Evolutionary conservation across 2,329 filamentous ascomycete genomes (phyloP), one percentile per base, ranked within the genome.

Genomic region (Hypoxylon sp.): DNA sequence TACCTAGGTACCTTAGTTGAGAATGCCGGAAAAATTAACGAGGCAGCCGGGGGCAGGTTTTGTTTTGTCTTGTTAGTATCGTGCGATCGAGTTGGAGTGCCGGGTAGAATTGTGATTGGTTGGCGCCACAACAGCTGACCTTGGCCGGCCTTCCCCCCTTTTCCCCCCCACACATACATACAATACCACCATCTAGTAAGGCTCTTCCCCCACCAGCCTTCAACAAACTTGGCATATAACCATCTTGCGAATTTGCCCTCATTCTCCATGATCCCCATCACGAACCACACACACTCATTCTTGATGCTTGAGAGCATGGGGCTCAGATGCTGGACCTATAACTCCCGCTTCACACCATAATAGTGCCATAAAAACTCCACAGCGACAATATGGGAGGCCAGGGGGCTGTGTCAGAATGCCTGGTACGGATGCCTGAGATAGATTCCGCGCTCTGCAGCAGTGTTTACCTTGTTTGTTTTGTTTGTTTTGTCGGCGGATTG

Each of bases 121-220:
- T 65, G 75, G 71, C 71, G 75, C 70, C 52, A 74, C 72, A 74
- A 58, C 80, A 81, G 77, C 75, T 81, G 79, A 81, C 78, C 69
- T 66, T 63, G 67, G 71, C 70, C 71, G 72, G 71, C 41, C 21
- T 48, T 55, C 39, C 61, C 58, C 62, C 58, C 45, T 61, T 53
- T 45, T 29, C 51, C 74, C 75, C 74, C 73, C 72, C 70, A 67
- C 60, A 64, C 73, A 74, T 71, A 70, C 64, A 66, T 57, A 63
- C 43, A 60, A 62, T 56, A 56, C 59, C 63, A 67, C 66, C 68
- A 66, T 52, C 50, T 63, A 62, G 50, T 46, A 60, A 63, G 60
- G 47, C 43, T 43, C 41, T 19, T 34, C 53, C 59, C 60, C 59
- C 63, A 63, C 63, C 25, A 63, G 37, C 32, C 29, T 51, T 54